Conservation (phyloP, 1,139 yeast genomes). For the Debaryomyces psychrophilus region DNA sequence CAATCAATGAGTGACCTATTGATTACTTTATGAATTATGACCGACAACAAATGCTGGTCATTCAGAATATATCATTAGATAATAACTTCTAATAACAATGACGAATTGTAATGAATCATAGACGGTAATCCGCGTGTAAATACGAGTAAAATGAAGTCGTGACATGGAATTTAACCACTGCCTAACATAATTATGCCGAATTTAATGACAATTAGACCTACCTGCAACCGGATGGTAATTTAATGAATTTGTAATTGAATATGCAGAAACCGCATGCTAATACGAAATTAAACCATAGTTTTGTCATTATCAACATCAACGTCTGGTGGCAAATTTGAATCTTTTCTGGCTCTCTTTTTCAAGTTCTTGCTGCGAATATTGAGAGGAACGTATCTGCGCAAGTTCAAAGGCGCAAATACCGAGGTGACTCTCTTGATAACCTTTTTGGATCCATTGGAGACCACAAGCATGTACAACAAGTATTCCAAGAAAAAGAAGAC, state of each 20-base stretch:
- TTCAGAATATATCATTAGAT: not conserved
- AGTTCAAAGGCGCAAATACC: not conserved
- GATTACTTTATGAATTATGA: not conserved
- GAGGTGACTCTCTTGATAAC: conserved; percentile 20
- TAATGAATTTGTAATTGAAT: not conserved
- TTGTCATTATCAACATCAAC: conserved; percentile 37
- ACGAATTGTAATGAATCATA: not conserved
- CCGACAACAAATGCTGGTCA: not conserved
- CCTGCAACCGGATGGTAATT: not conserved
- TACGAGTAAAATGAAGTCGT: conserved; percentile 2
- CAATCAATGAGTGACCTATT: not conserved
- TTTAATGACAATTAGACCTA: not conserved
- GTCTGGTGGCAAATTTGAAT: conserved; percentile 51
- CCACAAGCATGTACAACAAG: conserved; percentile 53
- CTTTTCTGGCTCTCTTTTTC: conserved; percentile 55
- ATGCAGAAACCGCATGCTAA: not conserved
- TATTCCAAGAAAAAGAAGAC: conserved; percentile 64
- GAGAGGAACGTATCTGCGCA: not conserved
- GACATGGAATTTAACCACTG: not conserved
- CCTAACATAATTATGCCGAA: not conserved
- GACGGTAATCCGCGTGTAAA: not conserved
- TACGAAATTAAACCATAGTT: conserved; percentile 8
- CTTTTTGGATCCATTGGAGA: conserved; percentile 35
- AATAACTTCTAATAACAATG: not conserved
- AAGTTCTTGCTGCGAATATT: conserved; percentile 16